Evolutionary conservation across 164 flowering plant species (phyloP), one percentile per base, ranked within the genome.

Genomic region (Hamamelis virginiana): DNA sequence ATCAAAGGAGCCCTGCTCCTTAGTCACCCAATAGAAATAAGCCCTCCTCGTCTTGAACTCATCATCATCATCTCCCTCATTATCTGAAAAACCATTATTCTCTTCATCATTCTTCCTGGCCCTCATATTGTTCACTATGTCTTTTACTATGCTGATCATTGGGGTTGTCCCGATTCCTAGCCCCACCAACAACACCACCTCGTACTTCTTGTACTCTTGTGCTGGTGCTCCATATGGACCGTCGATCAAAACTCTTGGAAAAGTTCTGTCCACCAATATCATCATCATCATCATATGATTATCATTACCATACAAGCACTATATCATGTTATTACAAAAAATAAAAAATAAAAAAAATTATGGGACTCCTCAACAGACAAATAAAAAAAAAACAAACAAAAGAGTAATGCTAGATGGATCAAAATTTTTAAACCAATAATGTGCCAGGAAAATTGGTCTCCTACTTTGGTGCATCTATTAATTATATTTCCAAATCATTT

Each of bases 1-100:
- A 9, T 87, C 88, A 58, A 85, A 87, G 0, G 87, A 85, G 0
- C 84, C 88, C 65, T 85, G 89, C 50, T 87, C 91, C 66, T 86
- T 77, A 0, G 89, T 87, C 23, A 85, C 87, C 91, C 91, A 87
- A n/a, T 87, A 87, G 73, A 82, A 85, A 75, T 87, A 87, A 0
- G 87, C 89, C 45, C 78, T 81, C 55, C 66, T 73, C 11, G 88
- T 83, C 74, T 62, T 81, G 65, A 82, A 83, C 25, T 45, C 69
- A 47, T 62, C 63, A 57, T 45, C 18, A 0, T 66, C 69, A 19
- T 16, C 23, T 48, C 69, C 77, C 13, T n/a, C n/a, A n/a, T n/a
- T n/a, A n/a, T n/a, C n/a, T n/a, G n/a, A n/a, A n/a, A n/a, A n/a
- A n/a, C n/a, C n/a, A n/a, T n/a, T 51, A 0, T 22, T 22, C 47